phyloP scores from a whole-genome alignment of 1,139 yeast species.

The Pneumocystis carinii region DNA sequence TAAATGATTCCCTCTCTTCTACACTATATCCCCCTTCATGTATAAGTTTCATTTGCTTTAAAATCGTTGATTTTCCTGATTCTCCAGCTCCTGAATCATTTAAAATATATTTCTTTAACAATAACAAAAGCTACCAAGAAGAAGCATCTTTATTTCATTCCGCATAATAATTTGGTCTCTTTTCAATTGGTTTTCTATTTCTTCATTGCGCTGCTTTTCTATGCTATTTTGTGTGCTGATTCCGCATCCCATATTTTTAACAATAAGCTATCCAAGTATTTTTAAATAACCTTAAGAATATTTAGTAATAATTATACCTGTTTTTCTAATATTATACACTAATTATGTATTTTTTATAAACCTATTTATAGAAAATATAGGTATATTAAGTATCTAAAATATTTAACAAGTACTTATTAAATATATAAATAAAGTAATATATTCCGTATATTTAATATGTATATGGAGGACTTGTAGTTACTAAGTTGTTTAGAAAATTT shows the following conservation, averaged over 20 bases:
- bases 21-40: constrained; percentile 77
- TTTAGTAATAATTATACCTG: not conserved
- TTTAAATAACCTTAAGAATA: not conserved
- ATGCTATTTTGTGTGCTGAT: constrained; percentile 21
- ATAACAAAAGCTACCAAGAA: constrained; percentile 10
- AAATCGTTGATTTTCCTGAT: constrained; percentile 89
- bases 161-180: constrained; percentile 38
- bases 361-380: no score
- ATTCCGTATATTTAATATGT: no score
- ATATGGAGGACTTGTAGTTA: no score
- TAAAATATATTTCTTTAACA: constrained; percentile 39
- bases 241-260: constrained; percentile 4
- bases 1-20: constrained; percentile 65
- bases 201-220: constrained; percentile 35
- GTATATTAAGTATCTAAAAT: no score
- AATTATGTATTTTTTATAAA: not conserved
- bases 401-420: no score
- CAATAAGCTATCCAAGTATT: not conserved
- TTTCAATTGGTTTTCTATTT: constrained; percentile 51
- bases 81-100: constrained; percentile 86
- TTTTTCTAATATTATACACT: not conserved
- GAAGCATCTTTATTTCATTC: constrained; percentile 21
- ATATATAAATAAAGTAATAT: no score
- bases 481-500: no score
- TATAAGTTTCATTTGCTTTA: constrained; percentile 73